Base-by-base conservation (phyloP, 139 green algal species). In the Micractinium conductrix region DNA sequence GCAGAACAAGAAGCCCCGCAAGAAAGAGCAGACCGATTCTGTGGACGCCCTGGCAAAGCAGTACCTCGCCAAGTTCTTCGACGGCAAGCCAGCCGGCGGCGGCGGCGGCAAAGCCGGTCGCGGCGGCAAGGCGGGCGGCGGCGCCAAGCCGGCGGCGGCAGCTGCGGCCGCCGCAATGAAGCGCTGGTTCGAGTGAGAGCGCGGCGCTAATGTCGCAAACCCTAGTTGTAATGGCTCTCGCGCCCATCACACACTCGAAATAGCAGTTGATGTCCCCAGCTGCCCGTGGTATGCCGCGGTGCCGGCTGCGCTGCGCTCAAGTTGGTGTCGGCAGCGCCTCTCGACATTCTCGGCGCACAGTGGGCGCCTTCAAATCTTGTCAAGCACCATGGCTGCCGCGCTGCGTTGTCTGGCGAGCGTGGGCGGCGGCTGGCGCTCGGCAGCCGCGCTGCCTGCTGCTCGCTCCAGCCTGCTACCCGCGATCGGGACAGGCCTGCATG, bases 31-130 rank as follows among this genome's bases (percentile, higher is more conserved):
- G 55, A 69, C 35, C 1, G 90, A 93, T 74, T 58, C 53, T 1
- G 82, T 93, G 24, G 91, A 94, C 71, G 40, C 24, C 9, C 60
- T 93, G 43, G 87, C 76, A 26, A 78, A 73, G 53, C 50, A 86
- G 33, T 90, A 88, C 53, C 21, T 42, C 4, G 53, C 38, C 60
- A 86, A 84, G 78, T 44, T 43, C n/a, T 81, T 79, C 24, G 80
- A 74, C 30, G n/a, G n/a, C n/a, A n/a, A n/a, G n/a, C n/a, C n/a
- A n/a, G n/a, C n/a, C n/a, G n/a, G n/a, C n/a, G n/a, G n/a, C n/a
- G n/a, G n/a, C n/a, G n/a, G n/a, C n/a, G n/a, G n/a, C n/a, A n/a
- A 30, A 21, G 37, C 60, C 45, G 48, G 37, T 53, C 60, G 78
- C 71, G 82, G 67, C 70, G 78, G 43, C 75, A 81, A 68, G 33